Conservation (phyloP, 164 flowering plant species). For the Magnolia changhungtana region DNA sequence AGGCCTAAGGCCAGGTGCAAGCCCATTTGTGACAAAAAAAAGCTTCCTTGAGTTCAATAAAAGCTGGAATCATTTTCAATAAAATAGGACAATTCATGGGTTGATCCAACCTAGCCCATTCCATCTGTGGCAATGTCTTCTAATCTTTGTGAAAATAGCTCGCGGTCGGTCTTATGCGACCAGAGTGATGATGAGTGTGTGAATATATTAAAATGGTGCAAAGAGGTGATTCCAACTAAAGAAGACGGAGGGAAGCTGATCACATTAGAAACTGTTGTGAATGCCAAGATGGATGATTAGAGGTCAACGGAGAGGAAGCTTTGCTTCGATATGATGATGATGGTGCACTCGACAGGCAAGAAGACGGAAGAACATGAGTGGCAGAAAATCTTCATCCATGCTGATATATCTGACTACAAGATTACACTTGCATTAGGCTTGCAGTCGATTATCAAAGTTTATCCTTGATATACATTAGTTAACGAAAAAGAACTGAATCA, state of each 20-base stretch:
- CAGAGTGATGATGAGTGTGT: constrained; percentile 40
- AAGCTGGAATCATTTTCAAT: too few species aligned
- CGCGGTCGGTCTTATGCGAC: constrained; percentile 22
- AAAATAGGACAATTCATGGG: too few species aligned
- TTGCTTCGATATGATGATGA: constrained; percentile 4
- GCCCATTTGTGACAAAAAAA: too few species aligned
- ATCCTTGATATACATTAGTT: background rate
- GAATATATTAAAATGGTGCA: constrained; percentile 36
- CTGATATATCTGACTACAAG: constrained; percentile 18
- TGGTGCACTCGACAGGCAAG: background rate
- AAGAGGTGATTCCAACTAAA: constrained; percentile 26
- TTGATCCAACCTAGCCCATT: too few species aligned
- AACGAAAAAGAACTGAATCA: too few species aligned
- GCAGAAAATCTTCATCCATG: constrained; percentile 10
- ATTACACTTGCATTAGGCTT: constrained; percentile 7
- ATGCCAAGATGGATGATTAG: constrained; percentile 12
- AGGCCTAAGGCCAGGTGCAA: too few species aligned
- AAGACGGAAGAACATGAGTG: constrained; percentile 1
- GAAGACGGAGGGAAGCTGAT: constrained; percentile 42
- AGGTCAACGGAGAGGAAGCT: background rate
- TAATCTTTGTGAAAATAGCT: background rate
- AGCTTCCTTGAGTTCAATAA: too few species aligned
- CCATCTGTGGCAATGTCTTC: too few species aligned
- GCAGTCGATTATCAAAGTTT: constrained; percentile 15
- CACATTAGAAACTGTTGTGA: constrained; percentile 36